Base-by-base conservation (phyloP, 345 rosid genomes). In the Clausena lansium region DNA sequence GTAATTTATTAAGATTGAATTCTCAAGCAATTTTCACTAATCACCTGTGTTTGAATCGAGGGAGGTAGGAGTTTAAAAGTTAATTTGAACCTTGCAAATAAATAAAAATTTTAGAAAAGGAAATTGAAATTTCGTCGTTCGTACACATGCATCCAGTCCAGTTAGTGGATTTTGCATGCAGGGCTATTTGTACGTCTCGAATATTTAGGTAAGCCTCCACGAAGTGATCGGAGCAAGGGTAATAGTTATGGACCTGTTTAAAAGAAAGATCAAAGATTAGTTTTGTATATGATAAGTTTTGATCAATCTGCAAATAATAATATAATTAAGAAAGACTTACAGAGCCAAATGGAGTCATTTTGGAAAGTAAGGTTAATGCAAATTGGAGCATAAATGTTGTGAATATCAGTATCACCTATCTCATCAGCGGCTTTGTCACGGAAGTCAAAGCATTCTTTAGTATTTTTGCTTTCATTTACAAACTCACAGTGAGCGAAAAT, bases 121-220 rank as follows among this genome's bases (percentile, higher is more conserved):
- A 2, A 30, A 1, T 30, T 30, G n/a, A n/a, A n/a, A n/a, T n/a
- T n/a, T n/a, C n/a, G n/a, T 30, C 32, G 32, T 30, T 30, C 32
- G 32, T 30, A 30, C 7, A 45, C 72, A 1, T 28, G 74, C 74
- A 70, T 9, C 7, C 27, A 1, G 59, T 30, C 89, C 89, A 86
- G 11, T 73, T 39, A 30, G 81, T 74, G 19, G 78, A 79, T 68
- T 78, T 82, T 70, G 83, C 86, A 82, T 82, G 87, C 30, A 84
- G 70, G 17, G 87, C 86, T 66, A 36, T 78, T 72, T 86, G 89
- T 45, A 84, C 87, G 74, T 82, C 83, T 22, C 78, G 78, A 19
- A 2, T 77, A 47, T 82, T 78, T 60, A 86, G 82, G 67, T 82
- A 84, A 67, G 68, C 47, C 9, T 47, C 25, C 38, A 85, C 81